Percentiles rank a stretch among this genome's conserved stretches.
These are phyloP conservation scores for Vitis amurensis DNA, from an alignment of 164 flowering plant genomes.

Conservation along the genomic window DNA sequence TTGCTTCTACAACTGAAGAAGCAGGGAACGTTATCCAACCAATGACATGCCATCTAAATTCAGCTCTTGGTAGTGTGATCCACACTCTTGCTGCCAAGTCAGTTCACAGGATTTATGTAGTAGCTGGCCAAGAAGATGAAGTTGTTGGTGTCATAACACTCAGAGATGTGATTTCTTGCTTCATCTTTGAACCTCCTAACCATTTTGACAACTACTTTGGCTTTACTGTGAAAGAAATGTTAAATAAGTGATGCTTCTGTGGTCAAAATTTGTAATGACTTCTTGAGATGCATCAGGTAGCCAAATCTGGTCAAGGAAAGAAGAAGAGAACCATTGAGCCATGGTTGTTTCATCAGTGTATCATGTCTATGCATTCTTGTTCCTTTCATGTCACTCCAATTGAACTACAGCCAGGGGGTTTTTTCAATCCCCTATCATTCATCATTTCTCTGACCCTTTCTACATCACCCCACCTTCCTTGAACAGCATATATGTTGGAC, in stretches of 20 bases:
- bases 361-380: neutral
- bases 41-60: constrained; percentile 60
- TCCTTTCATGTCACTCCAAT: constrained; percentile 20
- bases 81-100: constrained; percentile 61
- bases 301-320: neutral
- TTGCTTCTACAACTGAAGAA: constrained; percentile 39
- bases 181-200: constrained; percentile 75
- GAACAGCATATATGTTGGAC: constrained; percentile 63
- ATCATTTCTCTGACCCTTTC: constrained; percentile 55
- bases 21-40: constrained; percentile 47
- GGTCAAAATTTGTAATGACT: constrained; percentile 5
- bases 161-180: constrained; percentile 91
- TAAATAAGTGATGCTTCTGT: constrained; percentile 33
- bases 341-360: neutral
- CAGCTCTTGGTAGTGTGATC: constrained; percentile 61
- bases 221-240: constrained; percentile 51
- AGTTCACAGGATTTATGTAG: constrained; percentile 79
- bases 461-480: constrained; percentile 65
- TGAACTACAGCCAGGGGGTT: constrained; percentile 53
- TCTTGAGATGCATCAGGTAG: neutral
- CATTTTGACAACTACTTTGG: constrained; percentile 63
- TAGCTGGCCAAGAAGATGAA: constrained; percentile 36
- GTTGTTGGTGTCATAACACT: constrained; percentile 82
- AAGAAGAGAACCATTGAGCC: neutral
- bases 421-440: constrained; percentile 40